A percentile compares a stretch with the other conserved stretches of the same genome.
phyloP scores from a whole-genome alignment of 2,329 filamentous ascomycete species.

The Xylaria hypoxylon region DNA sequence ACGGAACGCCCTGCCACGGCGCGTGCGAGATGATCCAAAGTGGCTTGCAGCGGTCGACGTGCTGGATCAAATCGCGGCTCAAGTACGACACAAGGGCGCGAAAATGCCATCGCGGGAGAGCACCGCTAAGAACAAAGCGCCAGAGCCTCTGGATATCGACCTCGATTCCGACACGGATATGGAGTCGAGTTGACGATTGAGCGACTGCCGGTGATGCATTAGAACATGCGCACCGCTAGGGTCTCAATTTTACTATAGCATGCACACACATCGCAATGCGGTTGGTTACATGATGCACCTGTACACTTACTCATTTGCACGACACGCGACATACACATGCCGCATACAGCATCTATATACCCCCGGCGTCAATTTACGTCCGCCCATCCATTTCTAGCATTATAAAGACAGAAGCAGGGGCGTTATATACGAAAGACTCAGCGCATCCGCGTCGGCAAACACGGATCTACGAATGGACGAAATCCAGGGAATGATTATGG shows the following conservation, averaged over 20 bases:
- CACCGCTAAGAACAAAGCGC: constrained; percentile 13
- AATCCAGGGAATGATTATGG: not conserved
- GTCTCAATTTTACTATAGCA: too few relatives aligned
- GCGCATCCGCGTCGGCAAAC: not conserved
- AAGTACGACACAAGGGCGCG: constrained; percentile 9
- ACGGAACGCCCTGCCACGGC: constrained; percentile 53
- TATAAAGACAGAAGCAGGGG: not conserved
- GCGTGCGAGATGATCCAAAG: constrained; percentile 57
- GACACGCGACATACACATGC: too few relatives aligned
- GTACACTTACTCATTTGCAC: too few relatives aligned
- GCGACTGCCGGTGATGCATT: not conserved
- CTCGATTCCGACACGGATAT: constrained; percentile 32
- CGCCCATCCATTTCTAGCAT: too few relatives aligned
- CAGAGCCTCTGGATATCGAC: constrained; percentile 10
- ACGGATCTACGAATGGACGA: constrained; percentile 4
- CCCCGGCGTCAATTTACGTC: not conserved
- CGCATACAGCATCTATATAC: constrained; percentile 15
- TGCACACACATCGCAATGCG: too few relatives aligned
- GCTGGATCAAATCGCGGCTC: constrained; percentile 42
- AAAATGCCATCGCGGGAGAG: constrained; percentile 13
- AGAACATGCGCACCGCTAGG: constrained; percentile 1
- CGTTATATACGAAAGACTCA: constrained; percentile 2
- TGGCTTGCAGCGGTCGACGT: constrained; percentile 60
- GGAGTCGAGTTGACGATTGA: constrained; percentile 18
- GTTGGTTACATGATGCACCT: too few relatives aligned